Evolutionary conservation across 2,329 filamentous ascomycete genomes (phyloP), one percentile per base, ranked within the genome.

Genomic region (Cytospora leucostoma): DNA sequence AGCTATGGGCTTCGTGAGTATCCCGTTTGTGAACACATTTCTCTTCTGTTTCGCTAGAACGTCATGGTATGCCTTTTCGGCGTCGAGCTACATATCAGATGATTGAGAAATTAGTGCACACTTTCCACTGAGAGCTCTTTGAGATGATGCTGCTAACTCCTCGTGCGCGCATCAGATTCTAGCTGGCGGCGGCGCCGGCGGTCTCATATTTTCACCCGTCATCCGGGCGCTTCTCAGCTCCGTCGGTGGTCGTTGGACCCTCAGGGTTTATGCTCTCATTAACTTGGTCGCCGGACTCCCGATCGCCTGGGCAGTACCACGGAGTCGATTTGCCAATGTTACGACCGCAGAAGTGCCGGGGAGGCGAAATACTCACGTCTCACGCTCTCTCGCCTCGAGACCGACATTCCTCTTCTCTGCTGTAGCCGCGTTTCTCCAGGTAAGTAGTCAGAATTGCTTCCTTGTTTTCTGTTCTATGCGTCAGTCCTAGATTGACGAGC

Each of bases 211-310:
- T 62, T 76, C 77, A 0, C 76, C 78, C 6, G 67, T 74, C 21
- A 72, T 78, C 60, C 74, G 77, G 7, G 69, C 74, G 1, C 73
- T 82, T 13, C 73, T 83, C 7, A 74, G 73, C 34, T 68, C 69
- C 3, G 59, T 82, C 6, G 79, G 80, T 4, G 76, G 76, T 5
- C 74, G 78, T 33, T 79, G 77, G 74, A 79, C 80, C 2, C 72
- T 83, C 3, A 71, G 78, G 4, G 70, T 75, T 4, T 70, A 79
- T 8, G 76, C 77, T 1, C 65, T 73, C 8, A 68, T 79, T 38
- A 77, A 76, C 21, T 60, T 78, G 1, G 58, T 75, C 1, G 70
- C 77, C 21, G 74, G 78, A 0, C 60, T 76, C 1, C 78, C 78
- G 1, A 71, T 79, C 11, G 76, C 77, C 38, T 74, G 75, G 64